phyloP scores from a whole-genome alignment of 1,139 yeast species.

The Blastobotrys malaysiensis region DNA sequence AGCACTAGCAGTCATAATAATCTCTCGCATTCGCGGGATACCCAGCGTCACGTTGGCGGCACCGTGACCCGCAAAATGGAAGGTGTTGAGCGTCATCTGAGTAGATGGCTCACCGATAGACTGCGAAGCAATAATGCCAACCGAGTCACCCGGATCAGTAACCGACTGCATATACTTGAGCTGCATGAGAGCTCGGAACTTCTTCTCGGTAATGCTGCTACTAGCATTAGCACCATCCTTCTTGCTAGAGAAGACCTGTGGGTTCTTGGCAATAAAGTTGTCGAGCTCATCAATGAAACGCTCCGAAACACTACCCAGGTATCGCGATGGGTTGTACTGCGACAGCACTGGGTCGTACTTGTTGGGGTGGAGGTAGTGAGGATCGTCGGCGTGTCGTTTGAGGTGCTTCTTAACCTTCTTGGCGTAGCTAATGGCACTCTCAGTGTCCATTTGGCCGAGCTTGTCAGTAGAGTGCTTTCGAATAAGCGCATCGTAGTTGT shows the following conservation, averaged over 20 bases:
- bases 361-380: slow-evolving; percentile 56
- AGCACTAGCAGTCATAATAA: slow-evolving; percentile 97
- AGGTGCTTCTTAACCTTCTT: slow-evolving; percentile 75
- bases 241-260: slow-evolving; percentile 44
- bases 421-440: slow-evolving; percentile 68
- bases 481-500: slow-evolving; percentile 81
- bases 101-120: slow-evolving; percentile 99
- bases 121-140: slow-evolving; percentile 97
- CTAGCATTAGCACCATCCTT: slow-evolving; percentile 38
- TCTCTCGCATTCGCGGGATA: slow-evolving; percentile 99
- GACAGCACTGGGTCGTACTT: slow-evolving; percentile 90
- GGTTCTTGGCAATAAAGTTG: slow-evolving; percentile 51
- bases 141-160: slow-evolving; percentile 95
- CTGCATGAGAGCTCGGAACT: slow-evolving; percentile 95
- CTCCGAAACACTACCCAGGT: slow-evolving; percentile 90
- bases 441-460: slow-evolving; percentile 73
- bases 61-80: slow-evolving; percentile 99
- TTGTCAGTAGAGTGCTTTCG: slow-evolving; percentile 82
- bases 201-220: slow-evolving; percentile 73
- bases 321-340: slow-evolving; percentile 79
- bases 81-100: slow-evolving; percentile 98
- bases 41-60: slow-evolving; percentile 99
- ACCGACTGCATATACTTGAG: slow-evolving; percentile 95
- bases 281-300: slow-evolving; percentile 80
- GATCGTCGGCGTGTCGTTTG: slow-evolving; percentile 58